Percentiles rank a stretch among this genome's conserved stretches.
phyloP scores from a whole-genome alignment of 805 yeast species.

The Kuraishia ogatae region DNA sequence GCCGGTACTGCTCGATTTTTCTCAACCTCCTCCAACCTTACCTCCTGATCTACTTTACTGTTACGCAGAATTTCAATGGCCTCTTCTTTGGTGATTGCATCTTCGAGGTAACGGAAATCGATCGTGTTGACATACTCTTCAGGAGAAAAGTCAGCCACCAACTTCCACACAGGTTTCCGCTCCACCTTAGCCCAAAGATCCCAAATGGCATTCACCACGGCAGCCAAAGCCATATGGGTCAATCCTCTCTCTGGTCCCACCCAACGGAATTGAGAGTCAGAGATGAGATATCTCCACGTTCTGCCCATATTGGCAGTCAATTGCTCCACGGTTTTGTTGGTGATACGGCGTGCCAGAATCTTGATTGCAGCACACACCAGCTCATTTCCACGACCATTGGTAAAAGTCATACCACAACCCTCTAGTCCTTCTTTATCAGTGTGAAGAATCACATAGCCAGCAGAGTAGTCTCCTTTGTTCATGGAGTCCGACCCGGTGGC shows the following conservation, averaged over 20 bases:
- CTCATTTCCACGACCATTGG: conserved; percentile 30
- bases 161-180: conserved; percentile 30
- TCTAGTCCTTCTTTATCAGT: conserved; percentile 18
- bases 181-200: conserved; percentile 31
- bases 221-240: conserved; percentile 30
- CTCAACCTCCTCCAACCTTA: conserved; percentile 22
- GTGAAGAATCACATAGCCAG: conserved; percentile 25
- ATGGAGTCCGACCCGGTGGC: conserved; percentile 33
- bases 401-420: conserved; percentile 35
- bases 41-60: conserved; percentile 20
- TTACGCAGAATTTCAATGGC: conserved; percentile 23
- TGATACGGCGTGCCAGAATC: conserved; percentile 26
- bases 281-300: conserved; percentile 30
- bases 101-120: conserved; percentile 31
- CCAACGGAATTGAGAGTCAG: conserved; percentile 33
- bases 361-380: conserved; percentile 25
- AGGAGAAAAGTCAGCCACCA: conserved; percentile 31
- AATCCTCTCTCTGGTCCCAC: conserved; percentile 36
- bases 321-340: conserved; percentile 22
- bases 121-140: conserved; percentile 29
- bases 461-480: conserved; percentile 32
- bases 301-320: conserved; percentile 28
- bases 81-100: conserved; percentile 32
- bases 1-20: conserved; percentile 29
- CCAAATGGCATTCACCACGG: conserved; percentile 33